Base-by-base conservation (phyloP, 371 early-diverging fungal genomes). In the Mucor ambiguus region DNA sequence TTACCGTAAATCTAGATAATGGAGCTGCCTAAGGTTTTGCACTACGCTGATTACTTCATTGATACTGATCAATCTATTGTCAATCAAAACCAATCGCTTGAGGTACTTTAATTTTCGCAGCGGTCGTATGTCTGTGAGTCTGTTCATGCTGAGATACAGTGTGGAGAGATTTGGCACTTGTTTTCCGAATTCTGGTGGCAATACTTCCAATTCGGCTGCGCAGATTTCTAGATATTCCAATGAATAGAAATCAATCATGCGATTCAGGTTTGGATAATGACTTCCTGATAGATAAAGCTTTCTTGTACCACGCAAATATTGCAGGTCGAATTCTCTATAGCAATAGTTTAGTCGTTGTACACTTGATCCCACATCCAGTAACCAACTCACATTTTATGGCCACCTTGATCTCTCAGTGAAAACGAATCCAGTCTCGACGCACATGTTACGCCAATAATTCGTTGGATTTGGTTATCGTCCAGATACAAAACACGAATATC, bases 231-330 rank as follows among this genome's bases (percentile, higher is more conserved):
- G 66, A 38, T 85, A 85, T 60, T 83, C 80, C 29, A 87, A 65
- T n/a, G 84, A 73, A 48, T 76, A 81, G 55, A 85, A 87, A 11
- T 80, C 80, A 58, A 71, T 65, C 49, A 83, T 67, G 18, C 69
- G 73, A 49, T 67, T 43, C 26, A 85, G 56, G 0, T 75, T 70
- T 26, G 72, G 71, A 57, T 79, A 66, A 0, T 82, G 76, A 35
- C 79, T 83, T 44, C 82, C 85, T 44, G 87, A 85, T 14, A 85
- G 69, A 67, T 85, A 87, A 2, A 85, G 66, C 44, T 85, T 87
- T 18, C 84, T 75, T 32, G 75, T 67, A 22, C 79, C 77, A 30
- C 82, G 75, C 57, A 87, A 73, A 29, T 82, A 76, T 2, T 71
- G 74, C 66, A 85, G 56, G n/a, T 78, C 79, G 11, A 80, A 70